phyloP scores from a whole-genome alignment of 176 grass and related monocot genomes.

The Tillandsia leiboldiana region DNA sequence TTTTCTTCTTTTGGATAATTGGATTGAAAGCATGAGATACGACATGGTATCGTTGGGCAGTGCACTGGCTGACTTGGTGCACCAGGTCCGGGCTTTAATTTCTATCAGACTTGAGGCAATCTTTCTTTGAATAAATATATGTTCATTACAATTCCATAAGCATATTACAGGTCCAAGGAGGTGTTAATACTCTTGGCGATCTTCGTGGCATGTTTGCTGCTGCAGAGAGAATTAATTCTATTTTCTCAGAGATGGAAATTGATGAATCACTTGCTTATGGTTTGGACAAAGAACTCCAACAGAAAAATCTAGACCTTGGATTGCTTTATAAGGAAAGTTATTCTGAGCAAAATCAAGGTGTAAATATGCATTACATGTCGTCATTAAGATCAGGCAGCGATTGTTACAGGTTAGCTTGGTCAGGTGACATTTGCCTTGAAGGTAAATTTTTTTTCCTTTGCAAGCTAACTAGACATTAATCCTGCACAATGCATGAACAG shows the following conservation, averaged over 20 bases:
- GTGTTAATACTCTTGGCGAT: constrained; percentile 85
- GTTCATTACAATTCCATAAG: constrained; percentile 9
- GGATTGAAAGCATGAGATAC: too few relatives aligned
- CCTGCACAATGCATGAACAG: too few relatives aligned
- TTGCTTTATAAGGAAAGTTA: constrained; percentile 2
- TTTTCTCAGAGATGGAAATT: constrained; percentile 59
- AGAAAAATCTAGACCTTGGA: constrained; percentile 32
- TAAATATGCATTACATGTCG: constrained; percentile 72
- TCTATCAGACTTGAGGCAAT: background rate
- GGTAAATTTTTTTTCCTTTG: constrained; percentile 18
- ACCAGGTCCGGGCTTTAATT: too few relatives aligned
- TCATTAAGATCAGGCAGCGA: constrained; percentile 54
- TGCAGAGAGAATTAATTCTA: constrained; percentile 83
- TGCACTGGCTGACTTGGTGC: too few relatives aligned
- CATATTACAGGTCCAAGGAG: constrained; percentile 83
- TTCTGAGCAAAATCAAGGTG: constrained; percentile 20
- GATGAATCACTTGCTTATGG: constrained; percentile 92
- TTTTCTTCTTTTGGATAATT: too few relatives aligned
- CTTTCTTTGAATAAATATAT: background rate
- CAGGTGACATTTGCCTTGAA: constrained; percentile 88
- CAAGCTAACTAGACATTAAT: too few relatives aligned
- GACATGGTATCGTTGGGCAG: too few relatives aligned
- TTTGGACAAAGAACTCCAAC: constrained; percentile 75
- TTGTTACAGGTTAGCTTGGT: constrained; percentile 63
- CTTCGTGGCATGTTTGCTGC: constrained; percentile 72